These are phyloP conservation scores for Dorcoceras hygrometricum DNA, from an alignment of 257 asterid genomes.

Conservation along the genomic window DNA sequence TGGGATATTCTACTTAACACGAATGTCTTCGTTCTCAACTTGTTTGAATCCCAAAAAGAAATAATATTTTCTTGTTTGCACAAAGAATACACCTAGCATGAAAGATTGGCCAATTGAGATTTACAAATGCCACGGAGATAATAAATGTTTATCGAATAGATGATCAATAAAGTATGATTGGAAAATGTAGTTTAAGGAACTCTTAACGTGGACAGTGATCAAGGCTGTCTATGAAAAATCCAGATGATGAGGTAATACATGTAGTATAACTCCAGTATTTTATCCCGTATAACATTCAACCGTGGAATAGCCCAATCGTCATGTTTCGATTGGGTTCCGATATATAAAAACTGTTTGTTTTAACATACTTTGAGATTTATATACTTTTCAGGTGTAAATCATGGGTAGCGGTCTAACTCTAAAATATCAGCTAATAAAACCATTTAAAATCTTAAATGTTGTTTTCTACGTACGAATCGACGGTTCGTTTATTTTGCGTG, in stretches of 20 bases:
- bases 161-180: no score
- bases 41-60: conserved; percentile 18
- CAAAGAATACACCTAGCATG: neutral
- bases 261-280: no score
- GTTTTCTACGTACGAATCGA: conserved; percentile 24
- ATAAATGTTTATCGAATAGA: no score
- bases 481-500: conserved; percentile 24
- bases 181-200: no score
- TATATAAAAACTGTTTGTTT: no score
- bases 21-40: conserved; percentile 67
- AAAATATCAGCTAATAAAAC: neutral
- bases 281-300: no score
- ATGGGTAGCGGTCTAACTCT: neutral
- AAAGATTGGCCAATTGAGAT: neutral
- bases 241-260: neutral
- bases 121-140: neutral
- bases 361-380: no score
- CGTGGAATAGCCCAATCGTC: no score
- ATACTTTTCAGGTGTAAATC: no score
- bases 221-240: neutral
- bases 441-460: neutral
- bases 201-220: neutral
- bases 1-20: conserved; percentile 51
- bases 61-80: neutral
- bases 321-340: no score